Base-by-base conservation (phyloP, 257 asterid species). In the Verbena officinalis region DNA sequence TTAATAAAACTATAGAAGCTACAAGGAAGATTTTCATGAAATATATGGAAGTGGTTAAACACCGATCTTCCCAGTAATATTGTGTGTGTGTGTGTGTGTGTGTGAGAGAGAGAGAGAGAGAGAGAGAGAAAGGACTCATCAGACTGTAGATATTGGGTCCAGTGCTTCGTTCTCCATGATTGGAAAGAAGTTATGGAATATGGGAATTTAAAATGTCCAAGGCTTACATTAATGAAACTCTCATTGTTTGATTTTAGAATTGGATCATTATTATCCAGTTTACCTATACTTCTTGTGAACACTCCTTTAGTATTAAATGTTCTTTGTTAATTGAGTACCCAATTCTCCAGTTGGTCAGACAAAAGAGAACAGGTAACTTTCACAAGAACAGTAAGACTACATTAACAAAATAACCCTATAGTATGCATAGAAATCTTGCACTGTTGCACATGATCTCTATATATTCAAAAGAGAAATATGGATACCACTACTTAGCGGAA, bases 121-220 rank as follows among this genome's bases (percentile, higher is more conserved):
- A n/a, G n/a, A n/a, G n/a, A 21, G 48, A 39, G 63, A 19, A 44
- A 52, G n/a, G n/a, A 69, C 23, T 51, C 19, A 60, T 19, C 12
- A 27, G 54, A 50, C 5, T 38, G n/a, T 59, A 30, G 20, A 17
- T 14, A 45, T 24, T 30, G 27, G 46, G 55, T 36, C 4, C 14
- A 22, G 57, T 13, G 10, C 21, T 23, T 38, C n/a, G 1, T 51
- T 51, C 16, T 7, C 39, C 40, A 53, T 13, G 2, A 12, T n/a
- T 36, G 40, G 40, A 4, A 36, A 36, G 27, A 15, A 6, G 23
- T 15, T 5, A 27, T 0, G 31, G 40, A 62, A 39, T 45, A 36
- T 16, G 5, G 34, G 20, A 45, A 19, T 30, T 27, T 8, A 31
- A 33, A 6, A 13, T 9, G 33, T 4, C 45, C 1, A 62, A 27